Evolutionary conservation across 2,329 filamentous ascomycete genomes (phyloP).

Genomic region (Ascomycota sp.): DNA sequence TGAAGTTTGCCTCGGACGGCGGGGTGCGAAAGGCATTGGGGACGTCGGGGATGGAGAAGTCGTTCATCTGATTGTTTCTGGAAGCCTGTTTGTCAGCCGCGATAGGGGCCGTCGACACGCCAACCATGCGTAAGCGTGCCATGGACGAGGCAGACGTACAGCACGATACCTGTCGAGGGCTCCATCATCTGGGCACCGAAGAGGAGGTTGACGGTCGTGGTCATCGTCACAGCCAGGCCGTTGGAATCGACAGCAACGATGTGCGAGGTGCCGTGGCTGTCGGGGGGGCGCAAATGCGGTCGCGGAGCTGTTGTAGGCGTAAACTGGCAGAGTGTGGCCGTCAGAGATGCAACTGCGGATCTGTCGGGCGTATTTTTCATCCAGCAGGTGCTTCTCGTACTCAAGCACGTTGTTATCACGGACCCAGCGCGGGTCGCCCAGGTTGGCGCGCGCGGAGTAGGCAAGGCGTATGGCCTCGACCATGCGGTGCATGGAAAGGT

Average conservation of each 20-base stretch:
- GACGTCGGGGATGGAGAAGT: constrained; percentile 67
- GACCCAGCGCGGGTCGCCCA: constrained; percentile 70
- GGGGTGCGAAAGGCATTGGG: constrained; percentile 72
- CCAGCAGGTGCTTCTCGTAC: constrained; percentile 53
- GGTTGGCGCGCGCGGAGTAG: constrained; percentile 56
- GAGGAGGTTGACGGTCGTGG: constrained; percentile 72
- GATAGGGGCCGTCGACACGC: too few species aligned
- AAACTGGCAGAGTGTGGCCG: constrained; percentile 45
- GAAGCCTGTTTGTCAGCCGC: too few species aligned
- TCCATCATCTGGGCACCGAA: constrained; percentile 68
- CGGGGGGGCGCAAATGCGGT: constrained; percentile 41
- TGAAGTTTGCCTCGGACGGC: constrained; percentile 62
- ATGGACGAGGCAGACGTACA: constrained; percentile 30
- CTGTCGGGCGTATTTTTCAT: constrained; percentile 31
- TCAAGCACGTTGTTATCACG: constrained; percentile 31
- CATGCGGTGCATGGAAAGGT: constrained; percentile 61
- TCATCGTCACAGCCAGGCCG: constrained; percentile 62
- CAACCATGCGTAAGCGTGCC: too few species aligned
- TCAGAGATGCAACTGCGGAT: constrained; percentile 54
- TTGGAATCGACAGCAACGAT: constrained; percentile 49
- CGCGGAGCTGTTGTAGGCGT: constrained; percentile 57
- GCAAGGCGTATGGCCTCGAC: constrained; percentile 80
- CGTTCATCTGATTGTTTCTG: constrained; percentile 46
- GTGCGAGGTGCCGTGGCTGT: constrained; percentile 56
- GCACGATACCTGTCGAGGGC: constrained; percentile 62